Evolutionary conservation across 148 eudicot species (phyloP).

Genomic region (Vaccinium darrowii): DNA sequence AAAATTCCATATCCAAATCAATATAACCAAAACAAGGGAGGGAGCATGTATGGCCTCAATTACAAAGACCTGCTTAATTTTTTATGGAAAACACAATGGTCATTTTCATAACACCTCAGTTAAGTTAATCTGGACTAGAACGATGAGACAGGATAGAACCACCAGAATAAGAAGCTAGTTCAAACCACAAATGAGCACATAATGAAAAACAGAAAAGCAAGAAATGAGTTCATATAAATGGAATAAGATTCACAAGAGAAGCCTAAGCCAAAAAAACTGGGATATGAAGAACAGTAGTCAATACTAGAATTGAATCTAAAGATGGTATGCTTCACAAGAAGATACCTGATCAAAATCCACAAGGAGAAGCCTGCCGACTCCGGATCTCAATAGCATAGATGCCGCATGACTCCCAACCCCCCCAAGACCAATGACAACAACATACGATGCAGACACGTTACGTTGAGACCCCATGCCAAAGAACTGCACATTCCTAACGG

Average conservation of each 20-base stretch:
- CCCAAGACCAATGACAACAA: conserved; percentile 96
- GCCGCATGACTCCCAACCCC: conserved; percentile 99
- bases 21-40: not conserved
- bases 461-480: conserved; percentile 79
- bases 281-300: not conserved
- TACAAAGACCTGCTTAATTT: not conserved
- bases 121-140: not conserved
- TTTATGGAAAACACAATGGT: not conserved
- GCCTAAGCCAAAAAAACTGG: not conserved
- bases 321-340: conserved; percentile 3
- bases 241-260: not conserved
- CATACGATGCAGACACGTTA: conserved; percentile 74
- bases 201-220: not conserved
- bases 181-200: not conserved
- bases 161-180: conserved; percentile 8
- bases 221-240: not conserved
- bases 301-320: not conserved
- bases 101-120: not conserved
- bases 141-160: not conserved
- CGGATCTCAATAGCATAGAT: conserved; percentile 94
- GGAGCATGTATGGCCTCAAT: not conserved
- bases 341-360: conserved; percentile 98
- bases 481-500: conserved; percentile 85
- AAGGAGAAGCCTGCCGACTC: conserved; percentile 85
- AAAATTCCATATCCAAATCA: not conserved